Evolutionary conservation across 352 stramenopile genomes (phyloP).

Genomic region (Nothophytophthora sp.): DNA sequence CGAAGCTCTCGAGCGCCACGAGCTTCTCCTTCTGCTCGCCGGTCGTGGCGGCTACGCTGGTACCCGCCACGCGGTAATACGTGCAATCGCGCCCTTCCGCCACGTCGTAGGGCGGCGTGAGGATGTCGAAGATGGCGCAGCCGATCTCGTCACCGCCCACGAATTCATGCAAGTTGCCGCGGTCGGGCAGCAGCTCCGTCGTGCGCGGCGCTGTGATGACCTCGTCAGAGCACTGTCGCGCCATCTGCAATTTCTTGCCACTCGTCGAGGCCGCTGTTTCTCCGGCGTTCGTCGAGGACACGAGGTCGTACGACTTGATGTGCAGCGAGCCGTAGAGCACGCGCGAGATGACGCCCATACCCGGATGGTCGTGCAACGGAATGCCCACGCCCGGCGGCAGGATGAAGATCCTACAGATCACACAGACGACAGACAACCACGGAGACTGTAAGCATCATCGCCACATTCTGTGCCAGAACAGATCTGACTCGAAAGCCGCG

Average conservation of each 20-base stretch:
- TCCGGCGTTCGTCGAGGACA: slow-evolving; percentile 15
- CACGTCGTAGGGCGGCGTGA: slow-evolving; percentile 81
- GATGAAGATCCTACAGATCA: slow-evolving; percentile 73
- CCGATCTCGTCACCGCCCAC: slow-evolving; percentile 65
- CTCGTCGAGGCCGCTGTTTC: background rate
- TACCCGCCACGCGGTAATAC: slow-evolving; percentile 68
- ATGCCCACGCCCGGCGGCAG: slow-evolving; percentile 70
- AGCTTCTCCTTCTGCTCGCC: slow-evolving; percentile 23
- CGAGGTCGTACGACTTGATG: slow-evolving; percentile 65
- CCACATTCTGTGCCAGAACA: too few relatives aligned
- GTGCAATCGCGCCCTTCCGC: slow-evolving; percentile 69
- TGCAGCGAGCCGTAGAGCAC: slow-evolving; percentile 76
- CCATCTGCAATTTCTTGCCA: slow-evolving; percentile 24
- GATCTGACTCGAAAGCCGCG: too few relatives aligned
- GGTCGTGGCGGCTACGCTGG: too few relatives aligned
- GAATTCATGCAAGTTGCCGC: slow-evolving; percentile 81
- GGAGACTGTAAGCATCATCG: background rate
- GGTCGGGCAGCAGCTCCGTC: slow-evolving; percentile 67
- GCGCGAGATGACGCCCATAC: slow-evolving; percentile 85
- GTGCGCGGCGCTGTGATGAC: slow-evolving; percentile 57
- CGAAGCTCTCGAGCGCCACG: slow-evolving; percentile 48
- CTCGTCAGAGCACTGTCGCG: slow-evolving; percentile 43
- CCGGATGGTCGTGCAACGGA: slow-evolving; percentile 80
- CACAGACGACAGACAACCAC: background rate
- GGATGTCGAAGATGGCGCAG: slow-evolving; percentile 86